Base-by-base conservation (phyloP, 352 stramenopile genomes). In the Globisporangium apiculatum region DNA sequence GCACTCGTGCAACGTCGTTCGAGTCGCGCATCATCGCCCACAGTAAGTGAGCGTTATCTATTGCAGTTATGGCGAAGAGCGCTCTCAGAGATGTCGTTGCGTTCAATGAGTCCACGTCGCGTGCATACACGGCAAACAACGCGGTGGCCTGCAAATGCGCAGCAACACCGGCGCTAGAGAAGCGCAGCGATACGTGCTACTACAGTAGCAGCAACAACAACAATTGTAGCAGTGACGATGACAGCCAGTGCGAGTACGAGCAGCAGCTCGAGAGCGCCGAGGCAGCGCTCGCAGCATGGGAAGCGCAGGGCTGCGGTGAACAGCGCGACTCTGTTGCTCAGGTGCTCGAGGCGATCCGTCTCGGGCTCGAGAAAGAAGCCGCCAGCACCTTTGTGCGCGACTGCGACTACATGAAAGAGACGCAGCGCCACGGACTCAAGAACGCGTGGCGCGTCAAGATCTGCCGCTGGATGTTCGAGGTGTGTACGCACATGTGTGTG, bases 391-490 rank as follows among this genome's bases (percentile, higher is more conserved):
- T 64, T 52, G 36, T 48, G 40, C 69, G 72, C 38, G 65, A 85
- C 55, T 62, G 65, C 10, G 57, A 62, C 48, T 90, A 88, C 61
- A 58, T 89, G 7, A 48, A 55, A 1, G 52, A 56, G 3, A 70
- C 80, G 17, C 82, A 90, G 61, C 60, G 54, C 11, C 64, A 89
- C 56, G 78, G 79, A 50, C 88, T 92, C 76, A 80, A 78, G 49
- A 41, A 67, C 43, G 61, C 66, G 5, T 92, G 82, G 78, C 82
- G 82, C 7, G 60, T 75, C 18, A 84, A 84, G 52, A 86, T 92
- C 49, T 87, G 76, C 51, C 79, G 72, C 40, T 92, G 82, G 82
- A 92, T 92, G 82, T 83, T 89, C 50, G 75, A 72, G 61, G 61
- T 67, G 46, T 24, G 61, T 6, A 53, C 24, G 48, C 12, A 9